Evolutionary conservation across 306 rosid genomes (phyloP).

Genomic region (Cucumis cinereus): DNA sequence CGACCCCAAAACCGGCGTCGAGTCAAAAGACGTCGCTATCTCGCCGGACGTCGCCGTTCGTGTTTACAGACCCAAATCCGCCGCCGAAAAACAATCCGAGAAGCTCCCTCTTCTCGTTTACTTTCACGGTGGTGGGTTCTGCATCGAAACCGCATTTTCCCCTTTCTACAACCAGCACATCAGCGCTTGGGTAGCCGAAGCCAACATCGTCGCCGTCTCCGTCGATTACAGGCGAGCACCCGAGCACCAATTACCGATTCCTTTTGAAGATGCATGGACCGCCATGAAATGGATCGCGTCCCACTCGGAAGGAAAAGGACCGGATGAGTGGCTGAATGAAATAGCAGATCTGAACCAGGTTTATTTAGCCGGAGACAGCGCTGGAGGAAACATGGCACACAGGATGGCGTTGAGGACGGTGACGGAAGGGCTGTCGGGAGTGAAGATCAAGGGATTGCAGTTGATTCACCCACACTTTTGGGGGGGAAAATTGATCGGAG

Average conservation of each 20-base stretch:
- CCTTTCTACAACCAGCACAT: constrained; percentile 36
- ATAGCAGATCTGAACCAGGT: constrained; percentile 35
- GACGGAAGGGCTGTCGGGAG: constrained; percentile 22
- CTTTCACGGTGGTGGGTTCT: not conserved
- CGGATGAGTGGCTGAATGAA: constrained; percentile 42
- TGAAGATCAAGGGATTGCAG: constrained; percentile 29
- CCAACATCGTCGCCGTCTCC: constrained; percentile 39
- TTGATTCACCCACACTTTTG: constrained; percentile 57
- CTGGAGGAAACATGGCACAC: constrained; percentile 54
- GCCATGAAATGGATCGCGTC: constrained; percentile 53
- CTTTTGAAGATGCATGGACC: constrained; percentile 53
- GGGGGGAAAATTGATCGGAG: constrained; percentile 36
- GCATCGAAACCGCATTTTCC: constrained; percentile 21
- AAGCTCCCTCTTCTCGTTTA: not conserved
- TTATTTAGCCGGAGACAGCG: constrained; percentile 57
- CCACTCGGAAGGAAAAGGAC: constrained; percentile 31
- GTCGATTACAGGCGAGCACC: constrained; percentile 61
- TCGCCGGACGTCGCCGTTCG: constrained; percentile 39
- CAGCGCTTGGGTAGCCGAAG: constrained; percentile 20
- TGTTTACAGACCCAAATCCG: constrained; percentile 36
- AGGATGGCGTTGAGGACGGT: constrained; percentile 40
- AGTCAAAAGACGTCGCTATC: constrained; percentile 50
- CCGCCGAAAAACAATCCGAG: not conserved
- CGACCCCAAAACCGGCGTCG: constrained; percentile 36
- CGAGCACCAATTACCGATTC: constrained; percentile 46